Evolutionary conservation across 1,139 yeast genomes (phyloP).

Genomic region (Debaryomyces robertsiae): DNA sequence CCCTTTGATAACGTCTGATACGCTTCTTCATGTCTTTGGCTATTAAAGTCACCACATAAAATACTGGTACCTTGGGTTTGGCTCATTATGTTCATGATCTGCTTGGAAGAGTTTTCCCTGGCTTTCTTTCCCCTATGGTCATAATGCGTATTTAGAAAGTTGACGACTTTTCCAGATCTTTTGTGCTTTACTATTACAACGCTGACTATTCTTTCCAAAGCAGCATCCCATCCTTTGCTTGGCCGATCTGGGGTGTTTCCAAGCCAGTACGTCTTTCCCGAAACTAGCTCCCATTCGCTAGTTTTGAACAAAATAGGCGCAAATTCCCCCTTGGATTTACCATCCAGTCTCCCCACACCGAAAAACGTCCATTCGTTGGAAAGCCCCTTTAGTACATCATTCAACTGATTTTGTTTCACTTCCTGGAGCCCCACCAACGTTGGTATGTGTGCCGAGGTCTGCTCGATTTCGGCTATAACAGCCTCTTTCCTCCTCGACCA

Average conservation of each 20-base stretch:
- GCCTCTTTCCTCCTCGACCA: slow-evolving; percentile 40
- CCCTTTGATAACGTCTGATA: slow-evolving; percentile 21
- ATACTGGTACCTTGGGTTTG: slow-evolving; percentile 16
- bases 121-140: slow-evolving; percentile 41
- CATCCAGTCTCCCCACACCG: slow-evolving; percentile 52
- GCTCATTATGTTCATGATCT: slow-evolving; percentile 15
- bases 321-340: slow-evolving; percentile 43
- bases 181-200: slow-evolving; percentile 27
- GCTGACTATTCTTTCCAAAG: slow-evolving; percentile 36
- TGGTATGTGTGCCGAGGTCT: slow-evolving; percentile 22
- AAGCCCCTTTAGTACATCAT: slow-evolving; percentile 34
- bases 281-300: slow-evolving; percentile 36
- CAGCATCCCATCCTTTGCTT: slow-evolving; percentile 37
- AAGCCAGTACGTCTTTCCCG: slow-evolving; percentile 38
- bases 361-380: slow-evolving; percentile 37
- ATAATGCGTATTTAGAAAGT: slow-evolving; percentile 37
- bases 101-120: slow-evolving; percentile 23
- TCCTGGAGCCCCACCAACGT: slow-evolving; percentile 49
- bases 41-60: slow-evolving; percentile 47
- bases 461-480: slow-evolving; percentile 34
- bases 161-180: slow-evolving; percentile 22
- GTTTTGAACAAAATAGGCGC: slow-evolving; percentile 43
- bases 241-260: slow-evolving; percentile 36
- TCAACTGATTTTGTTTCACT: slow-evolving; percentile 44
- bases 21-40: slow-evolving; percentile 44